Evolutionary conservation across 306 rosid genomes (phyloP), one percentile per base, ranked within the genome.

Genomic region (Heteromeles arbutifolia): DNA sequence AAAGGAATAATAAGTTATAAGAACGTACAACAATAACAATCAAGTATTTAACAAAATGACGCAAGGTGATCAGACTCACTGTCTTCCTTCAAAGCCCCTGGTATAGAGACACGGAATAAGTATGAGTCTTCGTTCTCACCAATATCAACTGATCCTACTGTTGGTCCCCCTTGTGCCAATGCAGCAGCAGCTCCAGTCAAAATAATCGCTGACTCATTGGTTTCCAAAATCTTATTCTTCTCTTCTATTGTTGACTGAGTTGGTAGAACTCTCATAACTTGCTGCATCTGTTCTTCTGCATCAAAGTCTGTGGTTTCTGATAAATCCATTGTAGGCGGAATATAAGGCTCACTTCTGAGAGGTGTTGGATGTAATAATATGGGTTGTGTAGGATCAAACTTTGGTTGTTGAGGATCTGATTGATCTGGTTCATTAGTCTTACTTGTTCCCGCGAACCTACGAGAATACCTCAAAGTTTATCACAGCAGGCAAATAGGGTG

Each of bases 171-270:
- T 77, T 77, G 82, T 53, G 90, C 96, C 78, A 59, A 50, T 43
- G 94, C 93, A 53, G 91, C 97, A 53, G 92, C 97, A 32, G 85
- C 87, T 67, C 97, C 96, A 1, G 94, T 90, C 84, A 91, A 79
- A 10, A 77, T 90, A 78, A 91, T 69, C 48, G 93, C 92, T 18
- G 65, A 78, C 68, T 86, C 84, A 44, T 83, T 74, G 73, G 90
- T 88, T 50, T 88, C 90, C 80, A 90, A 85, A 48, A 90, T 81
- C 29, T 84, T 76, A 70, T 83, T 70, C 91, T 85, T 78, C 80
- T 90, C 92, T 73, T 86, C 77, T 73, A 56, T 59, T 9, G 92
- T 84, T 56, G 90, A 85, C 28, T 43, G 77, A 26, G 97, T 82
- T 85, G 96, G 86, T 28, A 91, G 74, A 53, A 85, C 81, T 59